Evolutionary conservation across 139 green algal species (phyloP), one percentile per base, ranked within the genome.

Genomic region (Chlorella sp.): DNA sequence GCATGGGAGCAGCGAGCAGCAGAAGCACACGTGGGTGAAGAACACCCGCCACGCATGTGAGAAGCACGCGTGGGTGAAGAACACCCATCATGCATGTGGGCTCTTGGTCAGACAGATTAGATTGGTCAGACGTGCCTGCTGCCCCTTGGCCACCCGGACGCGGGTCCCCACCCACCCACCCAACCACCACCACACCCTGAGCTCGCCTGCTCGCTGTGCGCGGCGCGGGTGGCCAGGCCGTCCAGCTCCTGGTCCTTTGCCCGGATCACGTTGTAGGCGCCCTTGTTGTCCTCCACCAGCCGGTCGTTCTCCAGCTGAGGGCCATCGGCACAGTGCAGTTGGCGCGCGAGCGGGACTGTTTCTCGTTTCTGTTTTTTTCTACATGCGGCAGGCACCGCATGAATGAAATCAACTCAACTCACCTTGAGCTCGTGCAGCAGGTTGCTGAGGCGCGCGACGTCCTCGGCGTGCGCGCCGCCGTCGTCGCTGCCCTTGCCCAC

Each of bases 171-270:
- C 58, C 31, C 25, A n/a, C 58, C 31, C 8, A 2, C 42, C 69
- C 43, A 0, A 23, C 58, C 19, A 31, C 56, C 53, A 67, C 69
- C 15, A 75, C 53, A n/a, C 66, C 69, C 15, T 41, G 51, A 7
- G 53, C 69, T 0, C 71, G 42, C 29, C 69, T 33, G 41, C 31
- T 27, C 14, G 42, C 43, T 2, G 42, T 11, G 21, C 59, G 42
- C 0, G 84, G 68, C 5, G 70, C 67, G 27, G 14, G 35, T 63
- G 23, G 40, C 27, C 36, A 73, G 48, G 5, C 38, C 45, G 48
- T 76, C 67, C 25, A 85, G 35, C 66, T 83, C 74, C 60, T 71
- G 73, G 62, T 89, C 84, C 55, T 82, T 86, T 12, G 69, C 74
- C 12, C 61, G 63, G 8, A 83, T 67, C 3, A 46, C 45, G 42